Base-by-base conservation (phyloP, 306 rosid genomes). In the Elaeagnus macrophylla region DNA sequence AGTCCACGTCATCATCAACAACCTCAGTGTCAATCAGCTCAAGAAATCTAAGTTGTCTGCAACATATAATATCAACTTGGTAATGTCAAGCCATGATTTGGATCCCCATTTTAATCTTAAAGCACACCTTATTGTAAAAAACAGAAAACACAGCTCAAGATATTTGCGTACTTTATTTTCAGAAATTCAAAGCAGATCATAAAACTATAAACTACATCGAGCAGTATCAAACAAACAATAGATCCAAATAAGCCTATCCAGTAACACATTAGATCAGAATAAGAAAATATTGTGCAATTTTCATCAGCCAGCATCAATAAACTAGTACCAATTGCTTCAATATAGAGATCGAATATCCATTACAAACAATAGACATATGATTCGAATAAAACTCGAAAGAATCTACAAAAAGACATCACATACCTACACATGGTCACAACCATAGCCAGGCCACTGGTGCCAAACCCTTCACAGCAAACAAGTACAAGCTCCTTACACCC, bases 401-500 rank as follows among this genome's bases (percentile, higher is more conserved):
- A 17, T 16, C 45, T 3, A 53, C 7, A 14, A n/a, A 32, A 25
- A 2, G 51, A 12, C 15, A 8, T 10, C n/a, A 39, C 60, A 38
- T 70, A 86, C 88, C 95, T 82, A 85, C 91, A 88, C 75, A 69
- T 80, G 57, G 62, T 51, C 19, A 84, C 88, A 37, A 88, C 53
- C 12, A 56, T 60, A 51, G 86, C 88, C 44, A 88, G 87, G 14
- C 95, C 95, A 19, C 61, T 56, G 37, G 97, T 82, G 42, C 88
- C 77, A 37, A 88, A 88, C 2, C 83, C 95, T 6, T 82, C 91
- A 45, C 97, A 88, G 68, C 97, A 84, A 1, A 80, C 83, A 15
- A 89, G 86, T 10, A 75, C 70, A 9, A 88, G 95, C 69, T 88
- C 97, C 47, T 79, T 77, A 37, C 85, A 85, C 9, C 56, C 71